A percentile compares a stretch with the other conserved stretches of the same genome.
Evolutionary conservation across 2,329 filamentous ascomycete genomes (phyloP).

Genomic region (Xylariaceae sp.): DNA sequence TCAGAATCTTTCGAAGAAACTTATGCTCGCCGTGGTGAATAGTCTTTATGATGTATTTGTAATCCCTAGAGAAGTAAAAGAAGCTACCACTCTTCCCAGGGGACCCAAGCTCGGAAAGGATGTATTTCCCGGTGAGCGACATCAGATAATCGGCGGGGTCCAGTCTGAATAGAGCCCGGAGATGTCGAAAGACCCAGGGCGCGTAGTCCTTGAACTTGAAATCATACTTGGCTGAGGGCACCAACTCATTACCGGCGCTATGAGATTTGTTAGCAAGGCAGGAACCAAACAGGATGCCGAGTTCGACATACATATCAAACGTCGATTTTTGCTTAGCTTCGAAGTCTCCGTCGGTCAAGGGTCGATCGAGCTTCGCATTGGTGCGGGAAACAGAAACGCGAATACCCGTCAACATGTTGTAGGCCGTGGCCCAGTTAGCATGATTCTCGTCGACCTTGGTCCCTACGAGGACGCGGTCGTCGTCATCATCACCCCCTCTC

Average conservation of each 20-base stretch:
- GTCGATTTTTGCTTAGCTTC: slow-evolving; percentile 94
- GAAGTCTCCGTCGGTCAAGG: slow-evolving; percentile 87
- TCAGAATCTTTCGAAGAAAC: slow-evolving; percentile 75
- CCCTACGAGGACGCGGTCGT: slow-evolving; percentile 89
- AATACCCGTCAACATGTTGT: slow-evolving; percentile 99
- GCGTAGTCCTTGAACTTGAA: slow-evolving; percentile 99
- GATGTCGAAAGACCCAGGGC: slow-evolving; percentile 96
- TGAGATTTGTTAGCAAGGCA: slow-evolving; percentile 31
- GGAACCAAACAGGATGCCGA: not conserved
- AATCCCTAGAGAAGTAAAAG: slow-evolving; percentile 98
- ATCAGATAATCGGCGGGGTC: slow-evolving; percentile 98
- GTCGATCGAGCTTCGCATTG: slow-evolving; percentile 91
- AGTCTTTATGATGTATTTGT: slow-evolving; percentile 99
- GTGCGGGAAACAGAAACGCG: slow-evolving; percentile 93
- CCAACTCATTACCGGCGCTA: slow-evolving; percentile 92
- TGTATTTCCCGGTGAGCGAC: slow-evolving; percentile 97
- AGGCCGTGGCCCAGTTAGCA: slow-evolving; percentile 94
- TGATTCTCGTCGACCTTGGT: slow-evolving; percentile 98
- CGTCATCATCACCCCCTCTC: slow-evolving; percentile 81
- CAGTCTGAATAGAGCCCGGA: slow-evolving; percentile 80
- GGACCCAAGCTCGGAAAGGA: slow-evolving; percentile 91
- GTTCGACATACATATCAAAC: slow-evolving; percentile 78
- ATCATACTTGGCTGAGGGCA: slow-evolving; percentile 97
- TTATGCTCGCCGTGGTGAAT: slow-evolving; percentile 95
- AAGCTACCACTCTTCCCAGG: slow-evolving; percentile 98